Evolutionary conservation across 768 basidiomycete genomes (phyloP), one percentile per base, ranked within the genome.

Genomic region (Pleurotus djamor): DNA sequence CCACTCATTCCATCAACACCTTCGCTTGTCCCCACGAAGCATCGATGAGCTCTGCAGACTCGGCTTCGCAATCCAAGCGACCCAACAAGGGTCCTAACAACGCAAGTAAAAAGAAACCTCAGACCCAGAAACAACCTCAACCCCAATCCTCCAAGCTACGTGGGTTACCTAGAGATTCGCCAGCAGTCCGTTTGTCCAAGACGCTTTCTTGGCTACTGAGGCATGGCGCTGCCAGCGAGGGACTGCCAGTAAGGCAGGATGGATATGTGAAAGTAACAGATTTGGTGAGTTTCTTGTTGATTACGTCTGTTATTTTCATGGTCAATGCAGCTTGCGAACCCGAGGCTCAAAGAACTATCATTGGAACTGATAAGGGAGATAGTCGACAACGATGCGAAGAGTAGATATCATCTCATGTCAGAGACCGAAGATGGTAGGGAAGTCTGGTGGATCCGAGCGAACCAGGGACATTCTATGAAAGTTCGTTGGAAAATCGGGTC

Each of bases 201-300:
- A 91, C 92, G 0, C 74, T 98, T 7, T 89, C 94, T 0, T 98
- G 90, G 83, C 76, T 98, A 28, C 83, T 98, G n/a, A 83, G 96
- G 3, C 96, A 98, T 70, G 93, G 90, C 0, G 94, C 95, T 16
- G 78, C 84, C 63, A 84, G 83, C 38, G 88, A 96, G 61, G 84
- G 87, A 0, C 68, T 98, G 4, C 66, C 75, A 4, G 89, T 98
- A 76, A 84, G 96, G 6, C 67, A 79, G 34, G 96, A 98, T 67
- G 96, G 96, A 13, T 98, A 88, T 67, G 86, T 94, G 3, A 82
- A 82, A 63, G 91, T 98, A 5, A 74, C 77, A 2, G 93, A 96
- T 63, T 76, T 98, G 65, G 96, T 97, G 68, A 65, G 91, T 80
- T 5, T 16, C 8, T 10, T n/a, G 14, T 36, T 17, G 21, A 28